Base-by-base conservation (phyloP, 345 rosid genomes). In the Eucalyptus curtisii region DNA sequence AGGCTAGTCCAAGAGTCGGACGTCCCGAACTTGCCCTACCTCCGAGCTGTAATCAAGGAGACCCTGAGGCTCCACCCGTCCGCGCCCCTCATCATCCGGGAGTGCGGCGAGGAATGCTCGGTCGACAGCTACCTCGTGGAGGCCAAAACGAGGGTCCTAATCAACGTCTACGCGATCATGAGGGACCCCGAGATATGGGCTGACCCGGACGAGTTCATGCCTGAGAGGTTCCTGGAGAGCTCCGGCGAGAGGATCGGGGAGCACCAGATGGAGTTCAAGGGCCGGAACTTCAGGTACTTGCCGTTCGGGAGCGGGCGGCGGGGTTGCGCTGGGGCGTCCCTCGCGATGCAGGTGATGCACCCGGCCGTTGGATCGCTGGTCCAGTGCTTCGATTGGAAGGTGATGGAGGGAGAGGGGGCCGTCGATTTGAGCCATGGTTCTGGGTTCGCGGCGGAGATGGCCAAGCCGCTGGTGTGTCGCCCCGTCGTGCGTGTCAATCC, bases 331-430 rank as follows among this genome's bases (percentile, higher is more conserved):
- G 94, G 93, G 16, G 84, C 87, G 3, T 45, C 90, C 0, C 88
- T 87, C 22, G 94, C 93, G 7, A 40, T 86, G 59, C 27, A 85
- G 20, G 89, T 92, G 88, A 89, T 91, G 93, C 91, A 92, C 13
- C 33, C 91, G 0, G 88, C 91, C 0, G 52, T 92, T 3, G 94
- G 92, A 37, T 92, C 93, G 11, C 57, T 94, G 80, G 90, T 90
- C 11, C 95, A 94, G 82, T 93, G 94, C 91, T 92, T 94, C 86
- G 93, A 94, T 76, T 93, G 95, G 96, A 91, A 90, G 84, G 86
- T 89, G 30, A 85, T 86, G 49, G 90, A 49, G 31, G 90, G 79
- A 48, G 92, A 90, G 5, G 87, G 68, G 50, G 37, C 48, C 10
- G 89, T 93, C 57, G 93, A 92, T 53, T 13, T 89, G 30, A 66